Base-by-base conservation (phyloP, 495 filamentous ascomycete genomes). In the Xylaria bambusicola region DNA sequence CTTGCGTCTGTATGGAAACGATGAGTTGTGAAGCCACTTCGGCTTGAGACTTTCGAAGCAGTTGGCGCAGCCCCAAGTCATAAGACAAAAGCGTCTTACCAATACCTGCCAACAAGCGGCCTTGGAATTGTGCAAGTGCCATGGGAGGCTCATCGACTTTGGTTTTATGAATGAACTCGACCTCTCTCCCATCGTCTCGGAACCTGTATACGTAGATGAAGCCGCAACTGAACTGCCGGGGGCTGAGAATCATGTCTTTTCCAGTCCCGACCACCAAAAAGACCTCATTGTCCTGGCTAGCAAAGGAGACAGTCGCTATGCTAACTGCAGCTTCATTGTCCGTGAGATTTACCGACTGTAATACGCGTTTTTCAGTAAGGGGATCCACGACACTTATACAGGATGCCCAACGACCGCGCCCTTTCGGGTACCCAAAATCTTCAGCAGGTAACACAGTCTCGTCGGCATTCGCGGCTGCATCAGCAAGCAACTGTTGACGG, bases 111-210 rank as follows among this genome's bases (percentile, higher is more conserved):
- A 93, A 76, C 5, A 99, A 80, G 51, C 90, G 86, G 10, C 95
- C 95, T 73, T 99, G 93, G 79, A 98, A 99, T 17, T 84, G 84
- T 26, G 93, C 83, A 5, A 99, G 80, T 18, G 95, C 95, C 62
- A 92, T 86, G 1, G 95, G 92, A 1, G 93, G 92, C 52, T 91
- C 85, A 57, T 95, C 90, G 13, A 96, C 81, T 65, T 88, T 89
- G 6, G 95, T 98, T 73, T 97, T 97, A 75, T 98, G 95, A 58
- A 96, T 93, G 60, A 97, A 93, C 65, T 97, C 92, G 23, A 99
- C 81, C 55, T 88, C 85, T 60, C 83, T 84, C 45, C 95, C 95
- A 62, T 93, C 85, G 29, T 93, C 87, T 24, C 89, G 83, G 77
- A 98, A 93, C 35, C 92, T 86, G 73, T 97, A 99, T 47, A 98